A percentile compares a stretch with the other conserved stretches of the same genome.
Conservation (phyloP, 139 green algal species). For the Eudorina sp. region DNA sequence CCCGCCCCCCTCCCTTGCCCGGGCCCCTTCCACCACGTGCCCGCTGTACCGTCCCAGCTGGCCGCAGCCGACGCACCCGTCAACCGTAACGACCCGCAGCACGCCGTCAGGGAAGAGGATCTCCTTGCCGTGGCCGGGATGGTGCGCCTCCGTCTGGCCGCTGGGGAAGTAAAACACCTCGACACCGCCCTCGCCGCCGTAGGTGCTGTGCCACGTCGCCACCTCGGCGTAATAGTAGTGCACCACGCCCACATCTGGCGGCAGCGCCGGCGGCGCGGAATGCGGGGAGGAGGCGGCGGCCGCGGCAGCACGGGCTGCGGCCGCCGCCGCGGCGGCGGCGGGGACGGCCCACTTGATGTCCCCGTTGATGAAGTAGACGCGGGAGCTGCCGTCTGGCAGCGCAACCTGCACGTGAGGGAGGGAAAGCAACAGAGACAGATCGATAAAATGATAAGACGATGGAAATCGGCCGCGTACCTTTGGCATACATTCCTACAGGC, state of each 20-base stretch:
- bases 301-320: not conserved
- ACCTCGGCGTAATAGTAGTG: conserved; percentile 62
- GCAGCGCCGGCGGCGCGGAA: not conserved
- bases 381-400: conserved; percentile 58
- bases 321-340: not conserved
- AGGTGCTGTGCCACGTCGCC: conserved; percentile 76
- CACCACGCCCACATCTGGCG: conserved; percentile 1
- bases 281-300: not conserved
- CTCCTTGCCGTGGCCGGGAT: conserved; percentile 79
- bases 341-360: conserved; percentile 82
- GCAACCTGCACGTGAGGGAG: no score
- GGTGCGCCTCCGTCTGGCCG: conserved; percentile 85
- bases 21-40: no score
- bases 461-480: no score
- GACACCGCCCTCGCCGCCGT: conserved; percentile 65
- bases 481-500: no score
- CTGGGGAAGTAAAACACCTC: conserved; percentile 93
- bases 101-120: conserved; percentile 80
- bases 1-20: no score
- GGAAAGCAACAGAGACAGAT: no score
- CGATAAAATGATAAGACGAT: no score
- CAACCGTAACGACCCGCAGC: conserved; percentile 31
- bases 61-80: conserved; percentile 55
- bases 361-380: conserved; percentile 87
- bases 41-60: no score